Base-by-base conservation (phyloP, 2,329 filamentous ascomycete species). In the Ophiostoma novo-ulmi region DNA sequence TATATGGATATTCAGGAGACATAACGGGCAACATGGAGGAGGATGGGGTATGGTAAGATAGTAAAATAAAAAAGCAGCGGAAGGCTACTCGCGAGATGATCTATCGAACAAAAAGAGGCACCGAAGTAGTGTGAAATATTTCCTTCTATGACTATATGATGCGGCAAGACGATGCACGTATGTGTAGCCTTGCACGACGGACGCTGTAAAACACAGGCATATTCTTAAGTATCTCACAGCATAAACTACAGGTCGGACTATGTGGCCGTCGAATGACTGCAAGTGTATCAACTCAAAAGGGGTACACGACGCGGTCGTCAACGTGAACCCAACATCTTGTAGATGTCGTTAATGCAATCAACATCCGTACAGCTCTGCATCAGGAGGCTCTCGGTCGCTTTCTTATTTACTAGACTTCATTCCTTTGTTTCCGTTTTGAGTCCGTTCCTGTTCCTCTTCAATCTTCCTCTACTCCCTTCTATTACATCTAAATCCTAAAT, bases 331-430 rank as follows among this genome's bases (percentile, higher is more conserved):
- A 26, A 63, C 58, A 5, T 17, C 26, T 61, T 55, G 44, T 17
- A 22, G 13, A 26, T 22, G 14, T 26, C n/a, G 52, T 63, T 7
- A 26, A 17, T 31, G 22, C 52, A 11, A 10, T 55, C 22, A 8
- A 20, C 10, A 35, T 58, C 52, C 22, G 26, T 63, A 5, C 58
- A 63, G 31, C 31, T 31, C 31, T 31, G 31, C 31, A 36, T 13
- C 31, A 36, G 26, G 58, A 63, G 58, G 58, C 58, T 63, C 58
- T 63, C 58, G 58, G 58, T 63, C 58, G 26, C 26, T 61, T 26
- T 63, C 11, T 58, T 63, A 1, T 58, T 13, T 17, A n/a, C 10
- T 61, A 22, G 55, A 13, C 55, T 14, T 35, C 26, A 63, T 63
- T 35, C 26, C 58, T 26, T 26, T 61, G 58, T 5, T 63, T 8